These are phyloP conservation scores for Candida glaebosa DNA, from an alignment of 805 yeast genomes.

Conservation along the genomic window DNA sequence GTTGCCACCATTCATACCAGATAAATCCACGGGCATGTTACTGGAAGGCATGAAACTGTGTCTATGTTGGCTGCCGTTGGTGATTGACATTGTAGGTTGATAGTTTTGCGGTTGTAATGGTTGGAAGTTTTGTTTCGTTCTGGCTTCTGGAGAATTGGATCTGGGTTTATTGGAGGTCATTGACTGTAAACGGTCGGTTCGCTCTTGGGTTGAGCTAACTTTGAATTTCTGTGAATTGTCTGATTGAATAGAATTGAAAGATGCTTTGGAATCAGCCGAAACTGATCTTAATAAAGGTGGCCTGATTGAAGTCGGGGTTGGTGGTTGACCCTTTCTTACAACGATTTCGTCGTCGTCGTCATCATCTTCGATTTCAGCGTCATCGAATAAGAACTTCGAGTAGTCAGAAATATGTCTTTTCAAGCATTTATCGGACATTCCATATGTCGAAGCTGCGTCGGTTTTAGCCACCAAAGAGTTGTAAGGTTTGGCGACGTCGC, in stretches of 20 bases:
- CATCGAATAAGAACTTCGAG: slow-evolving; percentile 20
- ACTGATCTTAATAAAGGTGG: background rate
- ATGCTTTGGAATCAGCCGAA: slow-evolving; percentile 14
- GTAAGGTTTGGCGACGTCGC: background rate
- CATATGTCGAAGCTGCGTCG: slow-evolving; percentile 8
- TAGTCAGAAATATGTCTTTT: slow-evolving; percentile 27
- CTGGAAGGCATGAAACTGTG: background rate
- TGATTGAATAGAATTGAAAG: slow-evolving; percentile 31
- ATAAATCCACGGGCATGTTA: background rate
- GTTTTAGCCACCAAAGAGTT: background rate
- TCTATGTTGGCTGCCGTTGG: background rate
- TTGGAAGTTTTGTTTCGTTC: background rate
- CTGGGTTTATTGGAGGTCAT: slow-evolving; percentile 1
- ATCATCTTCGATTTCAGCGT: slow-evolving; percentile 11
- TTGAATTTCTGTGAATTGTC: slow-evolving; percentile 25
- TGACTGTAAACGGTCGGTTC: slow-evolving; percentile 4
- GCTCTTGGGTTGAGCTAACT: slow-evolving; percentile 13
- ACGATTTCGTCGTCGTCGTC: slow-evolving; percentile 1
- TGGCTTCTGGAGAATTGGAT: slow-evolving; percentile 4
- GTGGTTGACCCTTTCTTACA: background rate
- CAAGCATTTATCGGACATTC: slow-evolving; percentile 11
- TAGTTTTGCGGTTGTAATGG: too few species aligned
- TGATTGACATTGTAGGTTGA: too few species aligned
- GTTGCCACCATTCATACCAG: background rate
- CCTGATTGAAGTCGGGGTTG: background rate